Evolutionary conservation across 306 rosid genomes (phyloP), one percentile per base, ranked within the genome.

Genomic region (Cucurbita maxima): DNA sequence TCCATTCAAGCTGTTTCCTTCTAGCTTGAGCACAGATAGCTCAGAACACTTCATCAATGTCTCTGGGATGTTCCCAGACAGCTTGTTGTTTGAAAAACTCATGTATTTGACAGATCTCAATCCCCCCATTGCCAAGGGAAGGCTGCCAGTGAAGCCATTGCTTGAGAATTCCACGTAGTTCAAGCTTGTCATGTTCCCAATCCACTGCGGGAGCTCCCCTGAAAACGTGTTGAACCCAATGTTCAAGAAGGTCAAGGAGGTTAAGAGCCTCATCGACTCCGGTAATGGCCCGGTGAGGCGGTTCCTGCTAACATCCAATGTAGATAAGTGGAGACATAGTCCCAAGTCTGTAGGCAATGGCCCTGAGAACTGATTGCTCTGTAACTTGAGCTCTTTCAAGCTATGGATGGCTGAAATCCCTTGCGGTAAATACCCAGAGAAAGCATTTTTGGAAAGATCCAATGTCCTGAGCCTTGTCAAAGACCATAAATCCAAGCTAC

Each of bases 391-490:
- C 82, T 78, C 90, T 79, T 89, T 94, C 79, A 94, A 77, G 84
- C 83, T 76, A 83, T 86, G 96, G 18, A 89, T 60, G 38, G 81
- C 73, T 64, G 98, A 90, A 57, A 94, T 79, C 6, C 97, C 97
- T 51, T 61, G 45, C 12, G 89, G 84, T 6, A 90, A 25, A 15
- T 80, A 34, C 20, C 95, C 98, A 4, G 92, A 82, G 34, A 94
- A 81, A 8, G 34, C 82, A 83, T 94, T 94, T 70, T 76, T 81
- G 3, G 98, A 94, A 11, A 94, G 92, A 83, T 94, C 97, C 71
- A 94, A 61, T 30, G 66, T 58, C 62, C 98, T 83, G 67, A 94
- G 87, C 82, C 96, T 84, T 37, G 37, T 41, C 76, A 90, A 58
- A 22, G 85, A 78, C 90, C 96, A 88, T 86, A 90, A 89, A 68